These are phyloP conservation scores for Botrytis cinerea DNA, from an alignment of 2,329 filamentous ascomycete genomes.

Conservation along the genomic window DNA sequence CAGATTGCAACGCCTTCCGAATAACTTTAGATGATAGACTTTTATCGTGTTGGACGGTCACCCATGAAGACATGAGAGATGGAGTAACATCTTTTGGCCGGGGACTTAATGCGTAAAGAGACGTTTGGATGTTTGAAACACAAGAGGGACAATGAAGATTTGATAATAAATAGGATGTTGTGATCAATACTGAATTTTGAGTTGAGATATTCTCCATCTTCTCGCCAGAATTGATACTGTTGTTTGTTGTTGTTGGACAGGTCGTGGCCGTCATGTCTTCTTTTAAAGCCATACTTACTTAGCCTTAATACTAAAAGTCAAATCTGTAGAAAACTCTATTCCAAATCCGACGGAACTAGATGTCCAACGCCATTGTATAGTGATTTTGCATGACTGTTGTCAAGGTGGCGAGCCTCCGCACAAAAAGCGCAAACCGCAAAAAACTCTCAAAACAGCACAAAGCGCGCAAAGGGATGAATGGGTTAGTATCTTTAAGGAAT, in stretches of 20 bases:
- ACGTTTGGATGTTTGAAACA: slow-evolving; percentile 63
- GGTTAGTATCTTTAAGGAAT: neutral
- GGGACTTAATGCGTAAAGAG: slow-evolving; percentile 53
- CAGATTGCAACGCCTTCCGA: slow-evolving; percentile 52
- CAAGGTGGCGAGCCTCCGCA: slow-evolving; percentile 10
- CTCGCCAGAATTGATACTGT: slow-evolving; percentile 9
- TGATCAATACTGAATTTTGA: slow-evolving; percentile 18
- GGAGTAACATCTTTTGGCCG: slow-evolving; percentile 61
- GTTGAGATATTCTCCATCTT: slow-evolving; percentile 16
- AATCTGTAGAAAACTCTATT: neutral
- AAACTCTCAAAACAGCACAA: slow-evolving; percentile 13
- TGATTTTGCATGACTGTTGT: neutral
- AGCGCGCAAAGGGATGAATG: slow-evolving; percentile 9
- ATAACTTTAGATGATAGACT: slow-evolving; percentile 48
- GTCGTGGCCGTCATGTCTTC: neutral
- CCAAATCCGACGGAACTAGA: neutral
- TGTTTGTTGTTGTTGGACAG: neutral
- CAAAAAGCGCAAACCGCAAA: slow-evolving; percentile 19
- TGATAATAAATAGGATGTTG: slow-evolving; percentile 58
- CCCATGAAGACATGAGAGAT: slow-evolving; percentile 70
- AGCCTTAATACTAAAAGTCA: slow-evolving; percentile 4
- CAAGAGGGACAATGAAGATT: slow-evolving; percentile 81
- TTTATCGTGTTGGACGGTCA: slow-evolving; percentile 59
- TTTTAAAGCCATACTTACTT: neutral
- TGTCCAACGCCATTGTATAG: neutral